Base-by-base conservation (phyloP, 2,329 filamentous ascomycete genomes). In the Didymella segeticola region DNA sequence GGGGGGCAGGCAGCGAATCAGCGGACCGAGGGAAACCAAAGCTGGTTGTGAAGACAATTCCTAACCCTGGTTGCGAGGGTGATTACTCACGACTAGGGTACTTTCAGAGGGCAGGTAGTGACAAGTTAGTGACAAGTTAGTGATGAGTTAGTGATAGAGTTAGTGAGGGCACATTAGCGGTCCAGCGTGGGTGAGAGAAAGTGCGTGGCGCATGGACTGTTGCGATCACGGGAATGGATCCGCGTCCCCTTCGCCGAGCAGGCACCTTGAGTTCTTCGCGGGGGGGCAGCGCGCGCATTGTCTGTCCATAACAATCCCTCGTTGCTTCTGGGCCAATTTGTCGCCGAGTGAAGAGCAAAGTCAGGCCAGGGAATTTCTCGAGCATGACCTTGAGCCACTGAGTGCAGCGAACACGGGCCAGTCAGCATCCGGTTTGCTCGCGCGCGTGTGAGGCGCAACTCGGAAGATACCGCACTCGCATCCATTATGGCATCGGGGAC, bases 401-500 rank as follows among this genome's bases (percentile, higher is more conserved):
- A 25, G n/a, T 30, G 45, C 27, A 47, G 25, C 33, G 22, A 14
- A 43, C 51, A 38, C 57, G 52, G 54, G 56, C 58, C 48, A 47
- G 36, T 46, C 45, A 42, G 55, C 62, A 61, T 52, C 38, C 58
- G 45, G 38, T 37, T 39, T n/a, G n/a, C n/a, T n/a, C n/a, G 51
- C 55, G 49, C 56, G 60, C 55, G 59, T 33, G 26, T 48, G 45
- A 53, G 51, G 51, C 51, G 51, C 51, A 39, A 37, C 15, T 55
- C 52, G 57, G 54, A 48, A 56, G 34, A 54, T 53, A 43, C 41
- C 46, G 47, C 52, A 43, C 46, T 45, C 39, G 52, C 38, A 50
- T 45, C 51, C 46, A 60, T 51, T 56, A 69, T 69, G 64, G 61
- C 53, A 42, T 53, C 51, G 25, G 60, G 63, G 19, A 61, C 60